phyloP scores from a whole-genome alignment of 345 rosid genomes.

The Nephelium lappaceum region DNA sequence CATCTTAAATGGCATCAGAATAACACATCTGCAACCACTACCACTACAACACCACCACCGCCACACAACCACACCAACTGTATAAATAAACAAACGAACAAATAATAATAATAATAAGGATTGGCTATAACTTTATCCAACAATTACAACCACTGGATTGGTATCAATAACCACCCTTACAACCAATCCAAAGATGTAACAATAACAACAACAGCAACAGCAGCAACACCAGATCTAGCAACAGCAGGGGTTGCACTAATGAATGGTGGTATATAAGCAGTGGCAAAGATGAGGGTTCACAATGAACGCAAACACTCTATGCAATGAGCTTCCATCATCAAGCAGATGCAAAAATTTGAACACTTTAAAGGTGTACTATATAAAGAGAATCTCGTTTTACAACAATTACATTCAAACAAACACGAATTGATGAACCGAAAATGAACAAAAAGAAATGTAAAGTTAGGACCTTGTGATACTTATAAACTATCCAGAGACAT shows the following conservation, averaged over 20 bases:
- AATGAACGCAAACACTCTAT: slow-evolving; percentile 7
- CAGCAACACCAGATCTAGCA: not conserved
- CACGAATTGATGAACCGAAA: not conserved
- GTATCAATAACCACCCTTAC: no score
- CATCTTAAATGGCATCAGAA: slow-evolving; percentile 9
- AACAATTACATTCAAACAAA: not conserved
- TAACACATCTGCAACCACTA: slow-evolving; percentile 1
- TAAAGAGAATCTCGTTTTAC: not conserved
- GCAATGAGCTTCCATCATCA: slow-evolving; percentile 11
- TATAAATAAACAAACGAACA: not conserved
- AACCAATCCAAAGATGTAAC: no score
- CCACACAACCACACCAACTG: not conserved
- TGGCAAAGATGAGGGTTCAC: slow-evolving; percentile 12
- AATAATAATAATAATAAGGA: no score
- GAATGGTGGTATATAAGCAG: slow-evolving; percentile 8
- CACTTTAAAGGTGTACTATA: not conserved
- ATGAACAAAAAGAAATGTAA: not conserved
- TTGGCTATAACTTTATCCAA: no score
- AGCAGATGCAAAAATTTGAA: not conserved
- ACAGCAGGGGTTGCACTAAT: not conserved
- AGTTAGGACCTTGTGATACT: not conserved
- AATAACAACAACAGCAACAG: not conserved
- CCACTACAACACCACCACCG: not conserved
- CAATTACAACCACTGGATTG: no score
- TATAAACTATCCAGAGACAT: no score